Conservation (phyloP, 306 rosid species). For the Rosa chinensis region DNA sequence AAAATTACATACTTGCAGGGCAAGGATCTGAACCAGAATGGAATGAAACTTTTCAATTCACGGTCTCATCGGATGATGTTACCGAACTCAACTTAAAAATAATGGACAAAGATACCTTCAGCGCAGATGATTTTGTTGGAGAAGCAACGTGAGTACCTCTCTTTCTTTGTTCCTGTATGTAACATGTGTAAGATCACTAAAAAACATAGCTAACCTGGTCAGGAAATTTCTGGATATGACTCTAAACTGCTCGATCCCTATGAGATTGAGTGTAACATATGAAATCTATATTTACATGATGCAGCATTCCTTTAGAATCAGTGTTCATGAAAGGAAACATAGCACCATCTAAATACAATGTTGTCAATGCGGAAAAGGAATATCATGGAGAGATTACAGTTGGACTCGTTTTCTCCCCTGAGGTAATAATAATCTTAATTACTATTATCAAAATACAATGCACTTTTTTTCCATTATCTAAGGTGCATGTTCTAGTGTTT, state of each 20-base stretch:
- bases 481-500: not conserved
- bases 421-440: not conserved
- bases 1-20: slow-evolving; percentile 26
- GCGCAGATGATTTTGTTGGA: slow-evolving; percentile 59
- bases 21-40: slow-evolving; percentile 69
- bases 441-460: not conserved
- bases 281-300: not conserved
- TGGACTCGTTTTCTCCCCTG: slow-evolving; percentile 50
- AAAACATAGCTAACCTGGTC: not conserved
- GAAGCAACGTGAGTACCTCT: slow-evolving; percentile 52
- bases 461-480: not conserved
- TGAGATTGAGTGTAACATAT: not conserved
- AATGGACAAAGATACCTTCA: slow-evolving; percentile 53
- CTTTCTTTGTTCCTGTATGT: not conserved
- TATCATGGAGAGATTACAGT: slow-evolving; percentile 52
- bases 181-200: not conserved
- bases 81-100: slow-evolving; percentile 58
- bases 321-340: slow-evolving; percentile 48
- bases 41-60: slow-evolving; percentile 72
- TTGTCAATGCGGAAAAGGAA: slow-evolving; percentile 46
- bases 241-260: not conserved
- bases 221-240: not conserved
- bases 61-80: slow-evolving; percentile 46
- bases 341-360: slow-evolving; percentile 50
- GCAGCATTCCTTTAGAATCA: slow-evolving; percentile 56